Conservation (phyloP, 768 basidiomycete species). For the Candolleomyces eurysporus region DNA sequence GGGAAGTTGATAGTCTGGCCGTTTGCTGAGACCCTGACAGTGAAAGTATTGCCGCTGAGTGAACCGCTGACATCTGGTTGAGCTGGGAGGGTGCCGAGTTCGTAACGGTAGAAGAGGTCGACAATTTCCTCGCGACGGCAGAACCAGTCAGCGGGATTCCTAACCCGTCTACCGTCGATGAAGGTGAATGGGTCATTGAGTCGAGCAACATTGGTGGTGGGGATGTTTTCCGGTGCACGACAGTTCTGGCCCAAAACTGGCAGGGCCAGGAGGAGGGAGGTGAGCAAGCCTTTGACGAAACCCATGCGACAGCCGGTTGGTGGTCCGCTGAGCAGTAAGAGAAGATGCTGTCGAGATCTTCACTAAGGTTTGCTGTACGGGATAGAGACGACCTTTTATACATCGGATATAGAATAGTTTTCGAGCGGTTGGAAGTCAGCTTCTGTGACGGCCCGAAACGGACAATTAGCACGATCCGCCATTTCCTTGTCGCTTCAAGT, state of each 20-base stretch:
- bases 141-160: constrained; percentile 43
- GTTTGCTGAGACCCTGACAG: constrained; percentile 41
- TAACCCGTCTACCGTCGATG: constrained; percentile 36
- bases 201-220: neutral
- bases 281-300: constrained; percentile 4
- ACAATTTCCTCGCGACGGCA: constrained; percentile 49
- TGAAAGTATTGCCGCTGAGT: constrained; percentile 35
- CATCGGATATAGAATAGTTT: neutral
- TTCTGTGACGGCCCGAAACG: neutral
- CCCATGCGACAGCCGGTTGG: neutral
- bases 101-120: constrained; percentile 46
- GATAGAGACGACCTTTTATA: neutral
- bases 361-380: neutral
- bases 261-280: neutral
- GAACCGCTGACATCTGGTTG: constrained; percentile 41
- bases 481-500: neutral
- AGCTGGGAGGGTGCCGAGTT: constrained; percentile 47
- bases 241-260: constrained; percentile 1
- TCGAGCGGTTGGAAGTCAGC: neutral
- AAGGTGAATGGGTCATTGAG: constrained; percentile 47
- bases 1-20: constrained; percentile 45
- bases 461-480: constrained; percentile 1
- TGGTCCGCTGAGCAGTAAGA: neutral
- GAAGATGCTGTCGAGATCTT: constrained; percentile 5
- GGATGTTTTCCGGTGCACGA: constrained; percentile 1